phyloP scores from a whole-genome alignment of 768 basidiomycete species.

The Butyriboletus loyo region DNA sequence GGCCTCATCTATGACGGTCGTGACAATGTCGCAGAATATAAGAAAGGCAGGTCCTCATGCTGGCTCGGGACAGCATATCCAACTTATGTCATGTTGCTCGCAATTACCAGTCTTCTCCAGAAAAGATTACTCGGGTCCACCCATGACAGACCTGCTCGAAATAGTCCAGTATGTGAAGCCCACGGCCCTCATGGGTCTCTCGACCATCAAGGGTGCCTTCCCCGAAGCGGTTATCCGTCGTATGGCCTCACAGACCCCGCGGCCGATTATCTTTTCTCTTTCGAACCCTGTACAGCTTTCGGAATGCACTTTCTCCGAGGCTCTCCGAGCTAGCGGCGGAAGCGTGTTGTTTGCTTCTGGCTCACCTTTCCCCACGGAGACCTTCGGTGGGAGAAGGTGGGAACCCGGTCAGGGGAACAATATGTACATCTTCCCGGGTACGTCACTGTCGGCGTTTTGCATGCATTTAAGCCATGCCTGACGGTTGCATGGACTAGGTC shows the following conservation, averaged over 20 bases:
- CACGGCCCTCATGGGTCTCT: constrained; percentile 85
- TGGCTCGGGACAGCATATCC: background rate
- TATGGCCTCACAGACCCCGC: constrained; percentile 77
- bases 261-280: constrained; percentile 90
- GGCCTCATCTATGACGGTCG: constrained; percentile 79
- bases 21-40: constrained; percentile 73
- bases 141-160: constrained; percentile 70
- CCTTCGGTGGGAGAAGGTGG: constrained; percentile 51
- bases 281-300: constrained; percentile 85
- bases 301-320: constrained; percentile 78
- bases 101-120: constrained; percentile 73
- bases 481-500: constrained; percentile 9
- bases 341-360: constrained; percentile 83
- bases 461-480: background rate
- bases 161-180: constrained; percentile 81
- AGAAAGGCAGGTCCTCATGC: constrained; percentile 56
- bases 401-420: constrained; percentile 93
- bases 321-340: constrained; percentile 69
- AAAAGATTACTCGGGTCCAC: constrained; percentile 71
- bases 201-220: constrained; percentile 86
- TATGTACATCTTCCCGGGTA: constrained; percentile 82
- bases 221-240: constrained; percentile 61
- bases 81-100: background rate
- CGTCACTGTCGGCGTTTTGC: background rate
- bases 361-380: constrained; percentile 73